phyloP scores from a whole-genome alignment of 2,329 filamentous ascomycete genomes.

The Cordyceps farinosa region DNA sequence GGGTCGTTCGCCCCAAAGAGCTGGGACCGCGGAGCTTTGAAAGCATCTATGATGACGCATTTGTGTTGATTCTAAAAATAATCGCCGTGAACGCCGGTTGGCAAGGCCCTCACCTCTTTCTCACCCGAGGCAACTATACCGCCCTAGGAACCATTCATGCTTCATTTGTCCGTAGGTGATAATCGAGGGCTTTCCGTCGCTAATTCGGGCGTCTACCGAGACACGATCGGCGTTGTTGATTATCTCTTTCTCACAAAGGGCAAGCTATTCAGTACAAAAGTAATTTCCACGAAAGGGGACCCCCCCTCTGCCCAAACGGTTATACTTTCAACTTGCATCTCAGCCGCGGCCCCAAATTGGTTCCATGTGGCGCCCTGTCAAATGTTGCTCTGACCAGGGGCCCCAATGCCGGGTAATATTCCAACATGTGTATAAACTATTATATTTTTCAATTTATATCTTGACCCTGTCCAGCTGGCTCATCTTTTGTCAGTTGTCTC shows the following conservation, averaged over 20 bases:
- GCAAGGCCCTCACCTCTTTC: neutral
- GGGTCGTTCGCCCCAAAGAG: no score
- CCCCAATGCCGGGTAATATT: no score
- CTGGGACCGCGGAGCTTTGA: neutral
- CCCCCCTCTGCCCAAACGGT: neutral
- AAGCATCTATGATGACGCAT: constrained; percentile 1
- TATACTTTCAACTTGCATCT: constrained; percentile 5
- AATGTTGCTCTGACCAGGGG: neutral
- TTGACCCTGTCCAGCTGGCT: neutral
- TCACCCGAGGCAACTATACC: neutral
- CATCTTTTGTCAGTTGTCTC: neutral
- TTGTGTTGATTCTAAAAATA: neutral
- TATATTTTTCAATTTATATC: no score
- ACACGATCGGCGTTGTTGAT: neutral
- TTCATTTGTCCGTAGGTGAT: neutral
- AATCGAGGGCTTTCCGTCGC: neutral
- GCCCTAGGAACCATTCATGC: neutral
- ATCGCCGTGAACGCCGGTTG: neutral
- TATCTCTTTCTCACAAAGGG: no score
- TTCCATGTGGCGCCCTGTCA: neutral
- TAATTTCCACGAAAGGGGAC: neutral
- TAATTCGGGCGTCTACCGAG: neutral
- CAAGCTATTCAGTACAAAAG: neutral
- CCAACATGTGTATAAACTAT: neutral
- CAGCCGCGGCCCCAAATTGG: constrained; percentile 1